Base-by-base conservation (phyloP, 805 yeast species). In the Blastobotrys mokoenaii region DNA sequence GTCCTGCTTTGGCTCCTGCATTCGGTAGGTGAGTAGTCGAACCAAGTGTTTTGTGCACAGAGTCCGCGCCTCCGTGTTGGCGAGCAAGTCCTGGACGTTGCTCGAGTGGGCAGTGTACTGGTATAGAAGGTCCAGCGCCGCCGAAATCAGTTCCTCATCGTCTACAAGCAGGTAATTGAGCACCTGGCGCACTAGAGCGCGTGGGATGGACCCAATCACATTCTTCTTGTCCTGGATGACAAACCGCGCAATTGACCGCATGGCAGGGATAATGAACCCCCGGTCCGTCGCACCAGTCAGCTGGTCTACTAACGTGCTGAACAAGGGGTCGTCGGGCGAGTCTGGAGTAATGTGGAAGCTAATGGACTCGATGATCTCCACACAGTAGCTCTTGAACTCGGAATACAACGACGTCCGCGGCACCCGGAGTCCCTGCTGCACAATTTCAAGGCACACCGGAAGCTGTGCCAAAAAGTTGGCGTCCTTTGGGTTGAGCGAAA, bases 361-460 rank as follows among this genome's bases (percentile, higher is more conserved):
- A 29, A 88, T 75, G 2, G 89, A 80, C 60, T 93, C 97, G 50
- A 85, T 74, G 29, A 88, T 74, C 62, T 93, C 98, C 43, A 86
- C 63, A 11, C 80, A 67, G 60, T 85, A 84, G 46, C 72, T 74
- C 38, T 80, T 66, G 22, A 82, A 65, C 59, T 88, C 96, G 45
- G 71, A 72, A 32, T 38, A 42, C 20, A 40, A 20, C 41, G 65
- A 64, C 39, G 66, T 55, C 7, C 69, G 65, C 16, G 54, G 68
- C 51, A 56, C 60, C 44, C 36, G 50, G 40, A 57, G 57, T 48
- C 53, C 68, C 48, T 46, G 58, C 42, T 44, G 67, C 47, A 84
- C 67, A 10, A 74, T 71, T 39, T 64, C 66, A 48, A 75, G 73
- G 38, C 84, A 70, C 15, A 63, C 58, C 16, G 66, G 63, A 11